Conservation (phyloP, 139 green algal species). For the Eudorina sp. region DNA sequence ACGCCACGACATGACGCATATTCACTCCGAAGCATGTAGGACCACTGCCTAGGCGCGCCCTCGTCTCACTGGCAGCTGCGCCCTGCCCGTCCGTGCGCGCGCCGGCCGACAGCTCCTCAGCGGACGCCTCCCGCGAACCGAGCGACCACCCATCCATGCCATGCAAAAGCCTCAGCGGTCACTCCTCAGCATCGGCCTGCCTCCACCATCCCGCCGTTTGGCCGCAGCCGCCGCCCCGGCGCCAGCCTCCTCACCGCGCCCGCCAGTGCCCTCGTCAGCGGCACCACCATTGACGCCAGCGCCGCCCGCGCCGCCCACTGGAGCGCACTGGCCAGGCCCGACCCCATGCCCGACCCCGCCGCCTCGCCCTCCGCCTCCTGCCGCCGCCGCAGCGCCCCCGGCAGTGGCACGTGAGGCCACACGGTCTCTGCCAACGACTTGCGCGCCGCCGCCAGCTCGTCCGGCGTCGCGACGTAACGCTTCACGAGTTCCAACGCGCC, state of each 20-base stretch:
- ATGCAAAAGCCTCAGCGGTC: too few species aligned
- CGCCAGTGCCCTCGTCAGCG: not conserved
- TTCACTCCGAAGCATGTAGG: too few species aligned
- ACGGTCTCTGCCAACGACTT: not conserved
- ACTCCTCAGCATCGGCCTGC: too few species aligned
- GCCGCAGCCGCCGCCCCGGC: not conserved
- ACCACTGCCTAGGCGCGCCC: too few species aligned
- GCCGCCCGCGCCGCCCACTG: not conserved
- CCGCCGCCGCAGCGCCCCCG: not conserved
- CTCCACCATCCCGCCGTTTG: too few species aligned
- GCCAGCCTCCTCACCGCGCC: not conserved
- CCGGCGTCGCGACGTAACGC: slow-evolving; percentile 26
- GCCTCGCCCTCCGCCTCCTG: not conserved
- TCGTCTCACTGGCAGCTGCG: too few species aligned
- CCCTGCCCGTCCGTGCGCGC: too few species aligned
- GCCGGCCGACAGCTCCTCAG: too few species aligned
- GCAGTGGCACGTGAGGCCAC: slow-evolving; percentile 32
- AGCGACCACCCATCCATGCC: too few species aligned
- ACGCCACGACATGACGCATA: too few species aligned
- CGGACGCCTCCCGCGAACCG: too few species aligned
- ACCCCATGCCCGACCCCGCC: not conserved
- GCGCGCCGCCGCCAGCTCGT: slow-evolving; percentile 16
- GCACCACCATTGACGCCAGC: not conserved
- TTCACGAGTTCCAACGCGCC: slow-evolving; percentile 31
- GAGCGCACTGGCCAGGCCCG: not conserved